Percentiles rank a stretch among this genome's conserved stretches.
These are phyloP conservation scores for Apiospora sp. DNA, from an alignment of 2,329 filamentous ascomycete species.

Conservation along the genomic window DNA sequence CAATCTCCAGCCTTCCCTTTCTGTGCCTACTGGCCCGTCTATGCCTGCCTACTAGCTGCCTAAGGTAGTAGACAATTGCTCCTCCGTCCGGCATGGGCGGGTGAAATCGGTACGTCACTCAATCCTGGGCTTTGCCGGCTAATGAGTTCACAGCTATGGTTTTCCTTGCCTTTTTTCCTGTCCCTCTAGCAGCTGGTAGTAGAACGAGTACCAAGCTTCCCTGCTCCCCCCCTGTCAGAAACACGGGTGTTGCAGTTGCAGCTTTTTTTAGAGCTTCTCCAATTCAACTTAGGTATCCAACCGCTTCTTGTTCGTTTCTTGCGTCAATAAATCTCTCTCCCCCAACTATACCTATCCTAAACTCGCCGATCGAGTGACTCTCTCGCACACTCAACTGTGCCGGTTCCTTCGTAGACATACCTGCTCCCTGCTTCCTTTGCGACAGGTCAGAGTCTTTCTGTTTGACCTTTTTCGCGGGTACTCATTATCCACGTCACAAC, in stretches of 20 bases:
- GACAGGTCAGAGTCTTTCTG: not conserved
- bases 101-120: slow-evolving; percentile 26
- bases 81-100: slow-evolving; percentile 13
- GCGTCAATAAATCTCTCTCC: slow-evolving; percentile 24
- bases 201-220: slow-evolving; percentile 12
- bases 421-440: not conserved
- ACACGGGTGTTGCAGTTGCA: slow-evolving; percentile 22
- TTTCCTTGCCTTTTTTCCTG: slow-evolving; percentile 25
- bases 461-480: not conserved
- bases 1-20: slow-evolving; percentile 3
- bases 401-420: not conserved
- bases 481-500: not conserved
- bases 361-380: not conserved
- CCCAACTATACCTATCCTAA: not conserved
- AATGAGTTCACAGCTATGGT: slow-evolving; percentile 9
- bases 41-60: not conserved
- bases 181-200: not conserved
- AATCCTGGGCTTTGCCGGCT: slow-evolving; percentile 23
- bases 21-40: not conserved
- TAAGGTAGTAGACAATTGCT: not conserved
- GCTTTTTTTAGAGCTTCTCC: slow-evolving; percentile 26
- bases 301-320: not conserved
- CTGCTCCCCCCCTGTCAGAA: slow-evolving; percentile 16
- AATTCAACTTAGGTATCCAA: slow-evolving; percentile 20
- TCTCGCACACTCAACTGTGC: not conserved